Base-by-base conservation (phyloP, 345 rosid genomes). In the Salix brachista region DNA sequence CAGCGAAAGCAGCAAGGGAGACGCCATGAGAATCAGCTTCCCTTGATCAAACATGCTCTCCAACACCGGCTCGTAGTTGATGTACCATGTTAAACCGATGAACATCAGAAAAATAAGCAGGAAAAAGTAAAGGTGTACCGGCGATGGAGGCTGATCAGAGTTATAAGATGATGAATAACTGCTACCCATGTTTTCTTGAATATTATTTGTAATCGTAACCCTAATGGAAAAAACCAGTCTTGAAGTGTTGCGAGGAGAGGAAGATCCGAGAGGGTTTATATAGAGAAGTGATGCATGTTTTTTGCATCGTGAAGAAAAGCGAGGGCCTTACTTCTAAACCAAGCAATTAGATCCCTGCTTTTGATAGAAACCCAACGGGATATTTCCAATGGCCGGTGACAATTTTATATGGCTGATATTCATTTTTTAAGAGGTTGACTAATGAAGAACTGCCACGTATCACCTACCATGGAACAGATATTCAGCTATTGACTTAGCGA, bases 111-210 rank as follows among this genome's bases (percentile, higher is more conserved):
- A 78, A 64, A 85, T 83, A 23, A 84, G 3, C 23, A 84, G 11
- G 83, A 89, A 88, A 86, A 85, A 85, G 65, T 84, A 86, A 1
- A 88, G 88, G 80, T 88, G 91, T 52, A 83, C 3, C 2, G 89
- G 91, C 73, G 84, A 77, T 69, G 81, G 48, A 71, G 74, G 65
- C 17, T 65, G 69, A 36, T 36, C 37, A 5, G 74, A 36, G 26
- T 21, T 36, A 65, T 23, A 71, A 28, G 84, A 74, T 36, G 82
- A n/a, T 56, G 62, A 58, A 23, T 75, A 26, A 42, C 65, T 50
- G 69, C 69, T 84, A 26, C 79, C 87, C 91, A 86, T 85, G 58
- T 23, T 58, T 58, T 23, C 64, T 10, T 58, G 6, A 58, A 23
- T 58, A 58, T 9, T 23, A 23, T 58, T 58, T 58, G 28, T 4